Evolutionary conservation across 352 stramenopile genomes (phyloP), one percentile per base, ranked within the genome.

Genomic region (Pythium rhizo-oryzae): DNA sequence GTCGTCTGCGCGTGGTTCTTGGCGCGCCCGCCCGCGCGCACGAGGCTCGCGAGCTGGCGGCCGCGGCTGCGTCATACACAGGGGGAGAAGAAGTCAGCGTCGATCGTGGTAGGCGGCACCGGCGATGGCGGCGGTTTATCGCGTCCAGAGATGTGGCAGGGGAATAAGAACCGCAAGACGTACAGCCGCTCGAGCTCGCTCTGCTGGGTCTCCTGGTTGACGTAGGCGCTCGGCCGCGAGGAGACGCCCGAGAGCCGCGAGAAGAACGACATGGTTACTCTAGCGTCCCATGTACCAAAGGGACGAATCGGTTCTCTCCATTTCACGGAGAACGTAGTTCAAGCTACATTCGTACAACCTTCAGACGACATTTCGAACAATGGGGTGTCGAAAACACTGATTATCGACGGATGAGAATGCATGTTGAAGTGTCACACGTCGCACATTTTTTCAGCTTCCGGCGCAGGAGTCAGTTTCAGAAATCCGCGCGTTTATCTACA

Each of bases 1-100:
- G 69, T 90, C 57, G 87, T 93, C 77, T 95, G 87, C 74, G 92
- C 80, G 59, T 91, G 85, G 74, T 95, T 93, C 75, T 90, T 93
- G 37, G 87, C 87, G 59, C 84, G 78, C n/a, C 81, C 85, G 44
- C 87, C 87, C 4, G 87, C 85, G 47, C 87, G 87, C 55, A 95
- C 87, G 49, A 95, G 80, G 62, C 87, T 95, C 62, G 87, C 82
- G 18, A 95, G 69, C 53, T 95, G 87, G 16, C 85, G 79, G 1
- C 85, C 87, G 65, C 85, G 78, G 43, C 87, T 95, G 61, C 35
- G 28, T 33, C 28, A 33, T 33, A 33, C 6, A 33, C 6, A 33
- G 6, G 28, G 28, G 28, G 28, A n/a, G n/a, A 33, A 33, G 28
- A 33, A 33, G 6, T 33, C 28, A 33, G 28, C 28, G 28, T 33